Percentiles rank a stretch among this genome's conserved stretches.
Evolutionary conservation across 1,284 basidiomycete species (phyloP).

Genomic region (Moniliophthora roreri): DNA sequence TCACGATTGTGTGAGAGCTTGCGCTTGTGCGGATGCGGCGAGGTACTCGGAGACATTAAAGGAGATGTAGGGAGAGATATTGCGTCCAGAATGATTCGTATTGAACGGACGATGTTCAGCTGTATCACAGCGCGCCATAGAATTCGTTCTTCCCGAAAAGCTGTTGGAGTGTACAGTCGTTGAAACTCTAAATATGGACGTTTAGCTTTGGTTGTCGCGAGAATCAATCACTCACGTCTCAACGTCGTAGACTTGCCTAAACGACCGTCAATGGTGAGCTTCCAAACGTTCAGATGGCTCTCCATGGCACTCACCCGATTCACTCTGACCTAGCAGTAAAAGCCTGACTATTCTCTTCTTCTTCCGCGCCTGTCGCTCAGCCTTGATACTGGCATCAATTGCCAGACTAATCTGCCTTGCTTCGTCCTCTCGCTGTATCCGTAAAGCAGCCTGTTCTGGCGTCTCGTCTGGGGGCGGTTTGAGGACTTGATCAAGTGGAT

Average conservation of each 20-base stretch:
- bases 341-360: slow-evolving; percentile 67
- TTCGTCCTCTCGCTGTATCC: slow-evolving; percentile 59
- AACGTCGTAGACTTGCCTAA: slow-evolving; percentile 74
- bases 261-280: slow-evolving; percentile 2
- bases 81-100: slow-evolving; percentile 71
- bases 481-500: slow-evolving; percentile 66
- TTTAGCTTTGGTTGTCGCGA: slow-evolving; percentile 2
- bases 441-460: slow-evolving; percentile 47
- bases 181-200: slow-evolving; percentile 61
- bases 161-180: slow-evolving; percentile 72
- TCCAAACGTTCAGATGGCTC: slow-evolving; percentile 5
- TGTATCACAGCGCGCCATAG: slow-evolving; percentile 81
- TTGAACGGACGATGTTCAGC: slow-evolving; percentile 75
- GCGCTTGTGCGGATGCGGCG: slow-evolving; percentile 12
- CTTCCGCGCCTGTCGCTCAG: slow-evolving; percentile 57
- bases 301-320: slow-evolving; percentile 53
- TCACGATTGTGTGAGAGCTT: slow-evolving; percentile 5
- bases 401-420: slow-evolving; percentile 58
- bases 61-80: slow-evolving; percentile 35
- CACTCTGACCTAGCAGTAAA: slow-evolving; percentile 71
- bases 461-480: slow-evolving; percentile 64
- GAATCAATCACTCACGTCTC: slow-evolving; percentile 51
- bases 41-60: slow-evolving; percentile 21
- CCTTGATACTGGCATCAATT: slow-evolving; percentile 67
- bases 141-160: slow-evolving; percentile 70